Conservation (phyloP, 1,284 basidiomycete genomes). For the Tylopilus sp. region DNA sequence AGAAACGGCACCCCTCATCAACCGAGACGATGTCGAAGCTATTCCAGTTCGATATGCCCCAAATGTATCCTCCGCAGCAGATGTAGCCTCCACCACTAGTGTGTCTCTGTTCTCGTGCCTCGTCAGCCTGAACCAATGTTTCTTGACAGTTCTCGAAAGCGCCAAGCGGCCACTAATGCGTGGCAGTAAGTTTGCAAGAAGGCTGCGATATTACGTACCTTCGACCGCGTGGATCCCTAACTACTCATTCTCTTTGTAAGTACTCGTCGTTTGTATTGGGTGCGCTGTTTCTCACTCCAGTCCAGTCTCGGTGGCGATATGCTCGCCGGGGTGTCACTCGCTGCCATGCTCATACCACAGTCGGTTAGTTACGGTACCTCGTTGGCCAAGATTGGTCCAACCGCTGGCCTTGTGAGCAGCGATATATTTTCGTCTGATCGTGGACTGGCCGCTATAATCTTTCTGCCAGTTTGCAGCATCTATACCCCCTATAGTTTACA, state of each 20-base stretch:
- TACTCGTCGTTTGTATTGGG: conserved; percentile 8
- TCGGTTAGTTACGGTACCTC: conserved; percentile 90
- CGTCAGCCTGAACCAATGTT: neutral
- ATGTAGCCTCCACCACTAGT: conserved; percentile 24
- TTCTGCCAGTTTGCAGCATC: conserved; percentile 65
- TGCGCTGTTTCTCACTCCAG: conserved; percentile 10
- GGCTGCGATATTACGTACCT: conserved; percentile 64
- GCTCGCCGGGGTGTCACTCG: conserved; percentile 81
- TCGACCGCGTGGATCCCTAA: conserved; percentile 79
- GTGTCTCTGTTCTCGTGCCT: neutral
- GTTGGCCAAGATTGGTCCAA: conserved; percentile 76
- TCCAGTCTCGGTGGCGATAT: conserved; percentile 75
- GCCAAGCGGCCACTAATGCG: conserved; percentile 18
- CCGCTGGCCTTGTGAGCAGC: conserved; percentile 74
- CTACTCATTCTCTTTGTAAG: conserved; percentile 72
- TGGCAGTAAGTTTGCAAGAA: conserved; percentile 32
- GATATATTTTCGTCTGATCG: conserved; percentile 9
- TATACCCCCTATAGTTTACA: conserved; percentile 79
- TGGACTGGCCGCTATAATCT: conserved; percentile 6
- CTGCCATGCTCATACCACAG: conserved; percentile 88
- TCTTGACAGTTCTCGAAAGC: conserved; percentile 12
- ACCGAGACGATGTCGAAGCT: conserved; percentile 26
- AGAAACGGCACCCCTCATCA: conserved; percentile 26
- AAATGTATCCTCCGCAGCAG: conserved; percentile 8
- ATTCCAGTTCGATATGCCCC: conserved; percentile 21